Base-by-base conservation (phyloP, 257 asterid species). In the Perilla frutescens region DNA sequence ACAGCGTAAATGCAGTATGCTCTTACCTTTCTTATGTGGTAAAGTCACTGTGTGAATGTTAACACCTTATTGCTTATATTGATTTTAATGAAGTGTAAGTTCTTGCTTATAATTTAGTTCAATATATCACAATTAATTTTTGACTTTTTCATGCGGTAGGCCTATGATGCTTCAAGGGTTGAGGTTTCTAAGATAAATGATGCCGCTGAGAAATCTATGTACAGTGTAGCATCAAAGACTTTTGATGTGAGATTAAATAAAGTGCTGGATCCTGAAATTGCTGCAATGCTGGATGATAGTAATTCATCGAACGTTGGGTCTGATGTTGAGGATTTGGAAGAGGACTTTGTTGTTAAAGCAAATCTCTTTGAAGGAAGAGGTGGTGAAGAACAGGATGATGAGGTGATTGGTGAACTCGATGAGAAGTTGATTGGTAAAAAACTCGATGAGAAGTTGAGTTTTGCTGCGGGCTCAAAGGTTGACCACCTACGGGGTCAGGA, bases 261-360 rank as follows among this genome's bases (percentile, higher is more conserved):
- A 74, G 97, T 77, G 31, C 64, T 90, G 51, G 99, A 91, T 82
- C 93, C 93, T 66, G 99, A 94, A 55, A 81, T 94, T 73, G 92
- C 88, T n/a, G 96, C 95, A 5, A 14, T 87, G 75, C 86, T 91
- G 44, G 92, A 88, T 71, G 98, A 90, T 73, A 77, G 83, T 76
- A 90, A 85, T 80, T 78, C 81, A 61, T 83, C 87, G 0, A 71
- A 51, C 69, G 83, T 68, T 62, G 98, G 83, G 7, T 94, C 97
- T 34, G 99, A 91, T 77, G 70, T 68, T 10, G 99, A 94, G 84
- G 99, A 90, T 68, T 83, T 91, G 82, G 98, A 91, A 60, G 98
- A 93, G 77, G 97, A 93, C 72, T 93, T 93, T 77, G 89, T 93
- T 32, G 79, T 84, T 70, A 82, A 29, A 81, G 99, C 99, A 8